A percentile compares a stretch with the other conserved stretches of the same genome.
Conservation (phyloP, 495 filamentous ascomycete genomes). For the Melanomma pulvis-pyrius region DNA sequence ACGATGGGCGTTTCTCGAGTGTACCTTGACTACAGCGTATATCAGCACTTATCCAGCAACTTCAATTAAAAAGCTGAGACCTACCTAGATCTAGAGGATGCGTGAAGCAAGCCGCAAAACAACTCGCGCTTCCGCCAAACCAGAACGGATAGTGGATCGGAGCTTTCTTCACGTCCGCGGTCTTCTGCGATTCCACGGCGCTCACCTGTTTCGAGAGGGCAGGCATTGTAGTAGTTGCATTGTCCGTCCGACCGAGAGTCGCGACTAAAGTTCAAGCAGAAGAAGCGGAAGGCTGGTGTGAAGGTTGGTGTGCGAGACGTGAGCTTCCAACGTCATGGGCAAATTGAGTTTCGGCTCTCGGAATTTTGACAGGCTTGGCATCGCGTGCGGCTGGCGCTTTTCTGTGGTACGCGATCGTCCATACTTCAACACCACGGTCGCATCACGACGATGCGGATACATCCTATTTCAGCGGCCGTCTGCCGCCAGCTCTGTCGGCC, state of each 20-base stretch:
- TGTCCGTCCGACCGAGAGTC: background rate
- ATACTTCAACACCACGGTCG: conserved; percentile 6
- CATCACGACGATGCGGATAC: conserved; percentile 22
- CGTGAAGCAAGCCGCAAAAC: conserved; percentile 84
- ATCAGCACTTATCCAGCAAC: conserved; percentile 7
- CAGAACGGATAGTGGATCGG: conserved; percentile 66
- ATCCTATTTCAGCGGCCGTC: background rate
- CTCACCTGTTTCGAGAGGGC: conserved; percentile 38
- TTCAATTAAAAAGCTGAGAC: conserved; percentile 33
- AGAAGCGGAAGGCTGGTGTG: background rate
- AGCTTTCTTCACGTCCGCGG: conserved; percentile 38
- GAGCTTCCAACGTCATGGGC: conserved; percentile 23
- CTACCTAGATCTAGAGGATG: conserved; percentile 85
- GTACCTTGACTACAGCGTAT: conserved; percentile 38
- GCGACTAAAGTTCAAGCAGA: background rate
- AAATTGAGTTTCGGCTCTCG: conserved; percentile 10
- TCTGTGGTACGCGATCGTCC: background rate
- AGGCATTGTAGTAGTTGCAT: conserved; percentile 38
- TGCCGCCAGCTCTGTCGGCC: conserved; percentile 5
- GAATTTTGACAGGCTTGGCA: conserved; percentile 23
- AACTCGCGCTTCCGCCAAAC: conserved; percentile 92
- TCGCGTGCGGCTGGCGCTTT: conserved; percentile 2
- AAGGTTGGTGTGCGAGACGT: background rate
- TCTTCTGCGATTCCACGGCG: conserved; percentile 36
- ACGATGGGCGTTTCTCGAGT: background rate